Conservation (phyloP, 345 rosid genomes). For the Viola odorata region DNA sequence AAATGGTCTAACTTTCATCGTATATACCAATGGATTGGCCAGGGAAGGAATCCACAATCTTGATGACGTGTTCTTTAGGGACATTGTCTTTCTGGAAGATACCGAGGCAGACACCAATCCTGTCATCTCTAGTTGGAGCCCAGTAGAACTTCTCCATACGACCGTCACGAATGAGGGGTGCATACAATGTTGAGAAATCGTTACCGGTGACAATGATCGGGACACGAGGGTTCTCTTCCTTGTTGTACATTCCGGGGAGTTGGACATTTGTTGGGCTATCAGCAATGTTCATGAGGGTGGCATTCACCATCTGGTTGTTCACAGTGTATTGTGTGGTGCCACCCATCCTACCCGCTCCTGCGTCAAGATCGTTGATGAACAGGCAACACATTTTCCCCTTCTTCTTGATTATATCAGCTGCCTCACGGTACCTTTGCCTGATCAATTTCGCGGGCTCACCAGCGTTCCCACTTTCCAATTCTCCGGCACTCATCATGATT, state of each 20-base stretch:
- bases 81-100: constrained; percentile 70
- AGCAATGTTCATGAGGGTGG: constrained; percentile 99
- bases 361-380: constrained; percentile 96
- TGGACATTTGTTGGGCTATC: constrained; percentile 90
- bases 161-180: constrained; percentile 98
- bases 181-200: constrained; percentile 96
- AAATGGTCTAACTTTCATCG: not conserved
- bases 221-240: constrained; percentile 89
- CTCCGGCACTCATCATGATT: constrained; percentile 99
- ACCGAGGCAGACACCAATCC: constrained; percentile 87
- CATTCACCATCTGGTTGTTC: constrained; percentile 99
- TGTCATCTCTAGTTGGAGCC: constrained; percentile 94
- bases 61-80: constrained; percentile 46
- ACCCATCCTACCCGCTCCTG: constrained; percentile 93
- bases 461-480: constrained; percentile 93
- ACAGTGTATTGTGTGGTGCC: constrained; percentile 98
- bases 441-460: constrained; percentile 96
- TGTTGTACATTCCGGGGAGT: constrained; percentile 99
- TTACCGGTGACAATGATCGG: constrained; percentile 96
- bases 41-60: constrained; percentile 79
- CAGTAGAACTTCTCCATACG: constrained; percentile 99
- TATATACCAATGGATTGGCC: constrained; percentile 88
- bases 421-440: constrained; percentile 98
- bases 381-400: constrained; percentile 95
- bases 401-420: constrained; percentile 81